These are phyloP conservation scores for Phaeodactylum tricornutum DNA, from an alignment of 108 stramenopile genomes.

Conservation along the genomic window DNA sequence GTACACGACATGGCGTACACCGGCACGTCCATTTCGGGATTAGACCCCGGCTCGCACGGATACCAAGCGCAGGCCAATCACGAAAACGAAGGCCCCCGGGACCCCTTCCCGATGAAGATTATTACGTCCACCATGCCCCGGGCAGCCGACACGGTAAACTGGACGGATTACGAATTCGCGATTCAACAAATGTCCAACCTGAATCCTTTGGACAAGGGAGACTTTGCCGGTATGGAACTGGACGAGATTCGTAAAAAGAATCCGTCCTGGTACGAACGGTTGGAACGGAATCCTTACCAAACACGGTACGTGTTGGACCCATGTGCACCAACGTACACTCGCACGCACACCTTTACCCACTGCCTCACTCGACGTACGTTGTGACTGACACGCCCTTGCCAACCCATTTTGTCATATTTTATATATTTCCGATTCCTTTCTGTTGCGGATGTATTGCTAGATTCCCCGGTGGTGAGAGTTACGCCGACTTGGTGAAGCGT, in stretches of 20 bases:
- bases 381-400: neutral
- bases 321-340: neutral
- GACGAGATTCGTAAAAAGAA: conserved; percentile 54
- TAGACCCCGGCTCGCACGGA: conserved; percentile 15
- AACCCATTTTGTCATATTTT: conserved; percentile 2
- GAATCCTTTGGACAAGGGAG: conserved; percentile 90
- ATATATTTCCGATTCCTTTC: neutral
- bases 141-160: conserved; percentile 63
- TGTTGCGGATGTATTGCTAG: conserved; percentile 13
- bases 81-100: conserved; percentile 18
- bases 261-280: conserved; percentile 61
- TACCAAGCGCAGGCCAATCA: neutral
- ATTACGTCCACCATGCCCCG: conserved; percentile 79
- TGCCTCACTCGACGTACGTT: neutral
- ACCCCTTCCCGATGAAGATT: conserved; percentile 57
- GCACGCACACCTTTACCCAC: neutral
- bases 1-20: conserved; percentile 32
- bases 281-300: conserved; percentile 66
- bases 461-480: conserved; percentile 89
- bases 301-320: conserved; percentile 29
- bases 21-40: conserved; percentile 55
- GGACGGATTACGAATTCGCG: conserved; percentile 36
- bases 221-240: conserved; percentile 75
- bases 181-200: conserved; percentile 65
- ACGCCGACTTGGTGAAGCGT: conserved; percentile 70